Base-by-base conservation (phyloP, 1,284 basidiomycete species). In the Tilletiaria anomala region DNA sequence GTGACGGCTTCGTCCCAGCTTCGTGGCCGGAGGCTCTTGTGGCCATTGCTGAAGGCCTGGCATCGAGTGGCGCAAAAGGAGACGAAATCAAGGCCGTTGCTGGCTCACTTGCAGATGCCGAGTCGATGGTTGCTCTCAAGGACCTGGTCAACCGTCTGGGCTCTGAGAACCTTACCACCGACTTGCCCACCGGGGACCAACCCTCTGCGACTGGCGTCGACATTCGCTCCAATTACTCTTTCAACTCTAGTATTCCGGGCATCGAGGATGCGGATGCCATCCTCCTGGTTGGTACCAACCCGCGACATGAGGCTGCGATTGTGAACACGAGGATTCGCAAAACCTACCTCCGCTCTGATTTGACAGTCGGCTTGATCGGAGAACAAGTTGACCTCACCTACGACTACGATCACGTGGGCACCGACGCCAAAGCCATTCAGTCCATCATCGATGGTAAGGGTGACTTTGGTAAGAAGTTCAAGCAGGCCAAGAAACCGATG, bases 321-420 rank as follows among this genome's bases (percentile, higher is more conserved):
- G 75, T 97, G 64, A 97, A 97, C 75, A 88, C 89, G 10, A 83
- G 91, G 54, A 85, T 97, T 62, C 79, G 91, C 64, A 91, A 88
- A 75, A 82, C 79, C 54, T 97, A 85, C 83, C 68, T 97, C 54
- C 80, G 87, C 63, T 79, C 77, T 16, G 76, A 77, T 43, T 74
- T 89, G 39, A 83, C 93, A 61, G 76, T 94, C 40, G 91, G 84
- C 36, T 70, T 93, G 32, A 80, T 97, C 51, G 91, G 91, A 38
- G 83, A 93, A 70, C 77, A 82, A 42, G 86, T 82, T 35, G 86
- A 94, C 65, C 86, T 83, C 17, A 80, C 84, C 2, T 96, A 94
- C 61, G 83, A 85, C 20, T 93, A 93, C 67, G 84, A 88, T 50
- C 83, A 88, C 69, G 75, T 96, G 39, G 91, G 91, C 41, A 72